These are phyloP conservation scores for Vigna mungo DNA, from an alignment of 306 rosid genomes.

Conservation along the genomic window DNA sequence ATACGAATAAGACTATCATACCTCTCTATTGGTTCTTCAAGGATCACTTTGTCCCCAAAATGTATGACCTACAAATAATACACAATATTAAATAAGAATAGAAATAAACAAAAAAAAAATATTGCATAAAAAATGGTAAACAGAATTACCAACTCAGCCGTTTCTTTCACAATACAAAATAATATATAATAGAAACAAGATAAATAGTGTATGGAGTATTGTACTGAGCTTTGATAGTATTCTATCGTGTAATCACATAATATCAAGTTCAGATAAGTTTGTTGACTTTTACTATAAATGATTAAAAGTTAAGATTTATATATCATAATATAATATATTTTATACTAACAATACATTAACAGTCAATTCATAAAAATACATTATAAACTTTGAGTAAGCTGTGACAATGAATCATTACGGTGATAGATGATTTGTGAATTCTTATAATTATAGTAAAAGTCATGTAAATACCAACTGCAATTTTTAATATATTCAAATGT, in stretches of 20 bases:
- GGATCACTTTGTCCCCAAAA: slow-evolving; percentile 91
- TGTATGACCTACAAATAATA: slow-evolving; percentile 62
- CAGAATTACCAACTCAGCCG: neutral
- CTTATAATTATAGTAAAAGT: neutral
- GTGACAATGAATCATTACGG: neutral
- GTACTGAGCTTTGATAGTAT: no score
- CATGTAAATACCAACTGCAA: neutral
- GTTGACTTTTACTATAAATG: neutral
- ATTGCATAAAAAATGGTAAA: slow-evolving; percentile 16
- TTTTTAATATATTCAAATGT: no score
- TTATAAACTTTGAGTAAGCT: neutral
- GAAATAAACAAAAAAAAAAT: slow-evolving; percentile 24
- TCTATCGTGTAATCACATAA: neutral
- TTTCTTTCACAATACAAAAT: neutral
- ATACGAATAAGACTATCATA: slow-evolving; percentile 47
- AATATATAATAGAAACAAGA: neutral
- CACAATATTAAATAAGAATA: slow-evolving; percentile 20
- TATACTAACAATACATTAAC: neutral
- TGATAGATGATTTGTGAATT: neutral
- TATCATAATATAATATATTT: neutral
- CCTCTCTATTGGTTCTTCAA: slow-evolving; percentile 95
- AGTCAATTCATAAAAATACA: neutral
- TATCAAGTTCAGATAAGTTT: neutral
- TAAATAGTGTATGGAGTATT: neutral
- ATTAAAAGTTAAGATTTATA: neutral